Evolutionary conservation across 352 stramenopile species (phyloP).

Genomic region (Phytopythium boreale): DNA sequence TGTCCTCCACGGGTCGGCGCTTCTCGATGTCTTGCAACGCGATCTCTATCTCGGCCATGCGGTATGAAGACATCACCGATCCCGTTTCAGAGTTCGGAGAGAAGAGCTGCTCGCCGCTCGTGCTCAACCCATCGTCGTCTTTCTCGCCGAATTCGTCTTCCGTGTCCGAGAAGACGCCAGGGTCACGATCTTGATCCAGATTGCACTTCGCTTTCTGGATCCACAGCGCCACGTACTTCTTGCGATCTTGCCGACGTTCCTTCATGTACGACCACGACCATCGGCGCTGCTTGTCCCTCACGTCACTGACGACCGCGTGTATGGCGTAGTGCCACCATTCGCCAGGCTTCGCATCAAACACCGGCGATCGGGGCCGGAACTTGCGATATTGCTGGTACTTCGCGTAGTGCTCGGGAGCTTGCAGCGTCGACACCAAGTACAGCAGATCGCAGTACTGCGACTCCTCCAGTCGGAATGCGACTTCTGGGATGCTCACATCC

Average conservation of each 20-base stretch:
- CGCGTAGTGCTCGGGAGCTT: slow-evolving; percentile 65
- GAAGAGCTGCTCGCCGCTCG: neutral
- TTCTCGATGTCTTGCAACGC: slow-evolving; percentile 73
- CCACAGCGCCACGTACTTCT: slow-evolving; percentile 72
- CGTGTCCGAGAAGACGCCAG: slow-evolving; percentile 34
- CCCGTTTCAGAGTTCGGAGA: slow-evolving; percentile 11
- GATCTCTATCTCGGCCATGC: slow-evolving; percentile 20
- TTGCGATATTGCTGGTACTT: slow-evolving; percentile 81
- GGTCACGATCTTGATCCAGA: slow-evolving; percentile 6
- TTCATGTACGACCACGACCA: slow-evolving; percentile 87
- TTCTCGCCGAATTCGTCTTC: slow-evolving; percentile 32
- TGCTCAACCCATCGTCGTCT: slow-evolving; percentile 1
- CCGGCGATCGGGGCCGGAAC: slow-evolving; percentile 44
- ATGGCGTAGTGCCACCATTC: slow-evolving; percentile 87
- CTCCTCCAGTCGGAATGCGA: slow-evolving; percentile 81
- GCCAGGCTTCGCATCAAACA: slow-evolving; percentile 45
- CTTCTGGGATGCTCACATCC: slow-evolving; percentile 72
- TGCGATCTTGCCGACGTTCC: slow-evolving; percentile 73
- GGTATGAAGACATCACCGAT: slow-evolving; percentile 4
- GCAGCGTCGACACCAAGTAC: slow-evolving; percentile 70
- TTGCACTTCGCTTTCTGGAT: slow-evolving; percentile 28
- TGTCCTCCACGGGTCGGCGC: slow-evolving; percentile 70
- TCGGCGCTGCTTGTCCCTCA: slow-evolving; percentile 54
- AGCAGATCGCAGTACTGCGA: slow-evolving; percentile 87
- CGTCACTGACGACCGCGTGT: slow-evolving; percentile 50